Evolutionary conservation across 805 yeast genomes (phyloP), one percentile per base, ranked within the genome.

Genomic region (Yarrowia sp.): DNA sequence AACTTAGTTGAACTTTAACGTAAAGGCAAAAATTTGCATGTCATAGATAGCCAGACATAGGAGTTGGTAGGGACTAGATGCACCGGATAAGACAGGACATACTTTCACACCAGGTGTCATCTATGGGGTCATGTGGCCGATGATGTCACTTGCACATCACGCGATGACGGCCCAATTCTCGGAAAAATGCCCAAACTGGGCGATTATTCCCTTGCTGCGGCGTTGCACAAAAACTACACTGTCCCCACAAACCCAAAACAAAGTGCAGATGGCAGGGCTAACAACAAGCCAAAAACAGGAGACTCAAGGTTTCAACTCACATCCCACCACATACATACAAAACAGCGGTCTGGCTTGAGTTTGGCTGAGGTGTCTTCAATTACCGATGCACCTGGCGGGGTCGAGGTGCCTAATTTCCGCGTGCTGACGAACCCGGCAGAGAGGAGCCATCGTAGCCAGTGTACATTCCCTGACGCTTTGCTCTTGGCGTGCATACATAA

Each of bases 191-290:
- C 47, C 32, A 1, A 48, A 35, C 13, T 15, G 55, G 39, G n/a
- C 14, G 8, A 28, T 8, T 47, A 4, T 10, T 47, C 28, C 38
- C 22, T 15, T 15, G 41, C 55, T 48, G 55, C 55, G 55, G 58
- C 43, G 58, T 51, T 36, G 43, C 43, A 18, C 58, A 22, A 51
- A 36, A 51, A 22, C 58, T 38, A 51, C 58, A 36, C 43, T 51
- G 58, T 51, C 58, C 58, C 58, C 58, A 51, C 58, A 51, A 51
- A 51, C 58, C 58, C 58, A 51, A 51, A 17, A 18, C 58, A 18
- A 35, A 22, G 43, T 51, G 33, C 43, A 36, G 35, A 36, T 18
- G 43, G 58, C 58, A 51, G 58, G 58, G 58, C 58, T 51, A 36
- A 51, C 33, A 51, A 48, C 55, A 35, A 35, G 42, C 32, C 31